phyloP scores from a whole-genome alignment of 2,329 filamentous ascomycete species.

The Nothophoma quercina region DNA sequence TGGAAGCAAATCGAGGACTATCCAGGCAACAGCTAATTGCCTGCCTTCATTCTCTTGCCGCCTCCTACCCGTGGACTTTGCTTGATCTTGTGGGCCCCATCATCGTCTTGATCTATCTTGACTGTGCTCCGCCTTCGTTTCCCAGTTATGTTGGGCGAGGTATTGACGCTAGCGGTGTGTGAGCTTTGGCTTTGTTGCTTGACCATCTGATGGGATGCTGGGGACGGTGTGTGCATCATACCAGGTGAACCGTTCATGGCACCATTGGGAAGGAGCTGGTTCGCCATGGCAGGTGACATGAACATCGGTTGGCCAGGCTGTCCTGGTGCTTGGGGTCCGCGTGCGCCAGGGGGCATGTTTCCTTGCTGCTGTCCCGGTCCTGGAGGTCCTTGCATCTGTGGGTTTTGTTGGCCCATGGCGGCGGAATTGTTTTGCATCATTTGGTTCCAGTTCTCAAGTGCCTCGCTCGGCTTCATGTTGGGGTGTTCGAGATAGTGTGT shows the following conservation, averaged over 20 bases:
- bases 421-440: conserved; percentile 48
- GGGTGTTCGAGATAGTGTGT: conserved; percentile 62
- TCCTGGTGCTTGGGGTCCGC: conserved; percentile 42
- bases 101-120: conserved; percentile 66
- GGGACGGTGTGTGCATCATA: conserved; percentile 56
- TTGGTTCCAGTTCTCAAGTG: conserved; percentile 62
- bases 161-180: conserved; percentile 64
- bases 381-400: conserved; percentile 34
- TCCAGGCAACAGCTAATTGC: conserved; percentile 23
- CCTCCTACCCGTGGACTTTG: conserved; percentile 55
- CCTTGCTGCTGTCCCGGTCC: conserved; percentile 40
- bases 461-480: conserved; percentile 61
- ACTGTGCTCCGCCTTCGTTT: conserved; percentile 68
- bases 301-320: conserved; percentile 53
- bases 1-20: background rate
- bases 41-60: conserved; percentile 46
- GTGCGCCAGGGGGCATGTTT: conserved; percentile 39
- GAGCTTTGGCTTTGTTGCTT: conserved; percentile 65
- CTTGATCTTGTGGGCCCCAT: conserved; percentile 54
- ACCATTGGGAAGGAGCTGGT: conserved; percentile 60
- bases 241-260: conserved; percentile 60
- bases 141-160: conserved; percentile 67
- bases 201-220: conserved; percentile 60
- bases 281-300: conserved; percentile 65
- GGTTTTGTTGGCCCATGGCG: conserved; percentile 28